Conservation (phyloP, 2,329 filamentous ascomycete genomes). For the Verticillium dahliae region DNA sequence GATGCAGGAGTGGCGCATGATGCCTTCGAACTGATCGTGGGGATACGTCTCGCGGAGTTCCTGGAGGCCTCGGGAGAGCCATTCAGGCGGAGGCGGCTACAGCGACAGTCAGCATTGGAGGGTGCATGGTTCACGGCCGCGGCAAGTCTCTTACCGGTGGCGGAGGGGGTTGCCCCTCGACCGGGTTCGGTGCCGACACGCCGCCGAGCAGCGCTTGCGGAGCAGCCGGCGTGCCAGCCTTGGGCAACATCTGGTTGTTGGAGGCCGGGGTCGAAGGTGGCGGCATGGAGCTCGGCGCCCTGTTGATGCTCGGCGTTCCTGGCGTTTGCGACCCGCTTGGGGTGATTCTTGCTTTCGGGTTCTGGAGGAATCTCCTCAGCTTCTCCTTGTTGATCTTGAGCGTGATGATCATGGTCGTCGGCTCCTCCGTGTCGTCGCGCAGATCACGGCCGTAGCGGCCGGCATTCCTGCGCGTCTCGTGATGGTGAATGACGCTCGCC, state of each 20-base stretch:
- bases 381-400: constrained; percentile 68
- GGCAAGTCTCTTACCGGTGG: constrained; percentile 39
- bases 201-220: constrained; percentile 42
- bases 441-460: constrained; percentile 55
- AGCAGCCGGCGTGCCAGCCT: constrained; percentile 34
- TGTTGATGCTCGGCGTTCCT: constrained; percentile 19
- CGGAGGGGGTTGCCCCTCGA: constrained; percentile 47
- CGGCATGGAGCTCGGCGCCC: constrained; percentile 26
- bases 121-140: background rate
- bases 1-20: constrained; percentile 85
- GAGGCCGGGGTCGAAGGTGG: constrained; percentile 29
- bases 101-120: constrained; percentile 6
- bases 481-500: constrained; percentile 49
- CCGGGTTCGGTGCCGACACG: constrained; percentile 59
- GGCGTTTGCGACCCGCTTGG: constrained; percentile 24
- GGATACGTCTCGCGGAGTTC: constrained; percentile 66
- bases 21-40: constrained; percentile 76
- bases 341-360: constrained; percentile 24
- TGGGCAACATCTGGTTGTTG: constrained; percentile 10
- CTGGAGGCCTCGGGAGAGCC: constrained; percentile 71
- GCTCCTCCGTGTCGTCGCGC: constrained; percentile 76
- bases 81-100: constrained; percentile 78
- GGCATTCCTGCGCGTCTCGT: constrained; percentile 62
- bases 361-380: constrained; percentile 58
- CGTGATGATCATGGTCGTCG: constrained; percentile 64